These are phyloP conservation scores for Phoenix dactylifera DNA, from an alignment of 176 grass and related monocot species.

Conservation along the genomic window DNA sequence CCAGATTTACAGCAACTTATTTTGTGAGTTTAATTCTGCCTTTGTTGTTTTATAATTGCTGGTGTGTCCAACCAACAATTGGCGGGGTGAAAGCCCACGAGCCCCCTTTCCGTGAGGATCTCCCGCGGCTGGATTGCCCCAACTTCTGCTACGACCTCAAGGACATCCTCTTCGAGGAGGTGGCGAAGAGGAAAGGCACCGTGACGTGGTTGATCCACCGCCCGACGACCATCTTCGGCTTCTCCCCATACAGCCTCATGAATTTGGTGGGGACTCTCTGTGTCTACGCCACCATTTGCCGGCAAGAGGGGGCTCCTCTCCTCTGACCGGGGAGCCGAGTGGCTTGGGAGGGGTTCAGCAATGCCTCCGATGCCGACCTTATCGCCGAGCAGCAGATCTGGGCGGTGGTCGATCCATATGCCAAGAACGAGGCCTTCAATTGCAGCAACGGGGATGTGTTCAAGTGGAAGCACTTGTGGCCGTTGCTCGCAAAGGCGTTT, in stretches of 20 bases:
- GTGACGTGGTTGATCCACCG: constrained; percentile 63
- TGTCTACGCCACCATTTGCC: constrained; percentile 75
- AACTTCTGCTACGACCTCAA: constrained; percentile 64
- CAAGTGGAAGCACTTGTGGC: constrained; percentile 86
- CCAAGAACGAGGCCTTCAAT: constrained; percentile 80
- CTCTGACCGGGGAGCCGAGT: constrained; percentile 37
- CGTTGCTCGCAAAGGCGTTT: constrained; percentile 52
- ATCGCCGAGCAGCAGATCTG: constrained; percentile 88
- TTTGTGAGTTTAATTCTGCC: no score
- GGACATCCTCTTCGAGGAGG: constrained; percentile 37
- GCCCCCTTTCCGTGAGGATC: constrained; percentile 43
- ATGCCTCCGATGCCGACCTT: constrained; percentile 64
- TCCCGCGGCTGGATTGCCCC: constrained; percentile 26
- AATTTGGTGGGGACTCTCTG: constrained; percentile 45
- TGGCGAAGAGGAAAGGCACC: constrained; percentile 26
- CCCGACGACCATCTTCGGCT: constrained; percentile 50
- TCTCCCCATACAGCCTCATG: constrained; percentile 45
- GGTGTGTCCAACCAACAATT: no score
- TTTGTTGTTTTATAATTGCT: no score
- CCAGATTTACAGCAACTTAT: no score
- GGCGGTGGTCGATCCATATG: constrained; percentile 62
- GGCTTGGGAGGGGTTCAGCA: constrained; percentile 56
- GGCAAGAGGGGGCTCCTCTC: constrained; percentile 43
- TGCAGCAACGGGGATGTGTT: constrained; percentile 74
- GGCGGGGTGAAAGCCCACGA: constrained; percentile 12